Conservation (phyloP, 148 eudicot species). For the Cornus florida region DNA sequence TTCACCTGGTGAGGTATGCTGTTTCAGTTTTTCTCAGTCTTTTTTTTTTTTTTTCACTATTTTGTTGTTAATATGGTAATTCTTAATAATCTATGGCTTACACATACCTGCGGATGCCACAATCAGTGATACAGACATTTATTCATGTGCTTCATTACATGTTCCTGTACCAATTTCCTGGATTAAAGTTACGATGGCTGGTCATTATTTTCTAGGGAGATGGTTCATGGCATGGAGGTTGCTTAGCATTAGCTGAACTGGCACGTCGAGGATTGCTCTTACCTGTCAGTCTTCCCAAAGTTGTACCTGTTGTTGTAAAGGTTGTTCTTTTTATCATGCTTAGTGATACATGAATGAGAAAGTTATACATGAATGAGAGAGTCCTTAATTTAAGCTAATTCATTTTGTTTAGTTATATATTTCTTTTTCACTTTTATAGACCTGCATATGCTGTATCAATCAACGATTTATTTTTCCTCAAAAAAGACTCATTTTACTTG, state of each 20-base stretch:
- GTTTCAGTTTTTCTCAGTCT: conserved; percentile 10
- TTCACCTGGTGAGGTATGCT: conserved; percentile 87
- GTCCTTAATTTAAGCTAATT: background rate
- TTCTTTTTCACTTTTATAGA: background rate
- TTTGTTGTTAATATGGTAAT: background rate
- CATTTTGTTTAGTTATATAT: background rate
- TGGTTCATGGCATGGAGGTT: conserved; percentile 99
- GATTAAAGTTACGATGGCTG: conserved; percentile 6
- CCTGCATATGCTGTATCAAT: background rate
- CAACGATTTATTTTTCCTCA: background rate
- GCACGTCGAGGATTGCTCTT: conserved; percentile 97
- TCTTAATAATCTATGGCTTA: background rate
- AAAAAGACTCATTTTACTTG: background rate
- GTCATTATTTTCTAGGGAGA: conserved; percentile 62
- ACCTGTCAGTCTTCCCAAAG: conserved; percentile 91
- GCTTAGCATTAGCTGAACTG: conserved; percentile 96
- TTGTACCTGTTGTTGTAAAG: conserved; percentile 89
- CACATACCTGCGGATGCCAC: background rate
- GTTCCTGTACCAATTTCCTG: background rate
- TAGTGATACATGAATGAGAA: conserved; percentile 2
- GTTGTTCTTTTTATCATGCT: conserved; percentile 28
- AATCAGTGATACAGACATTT: conserved; percentile 2
- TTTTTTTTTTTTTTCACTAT: background rate
- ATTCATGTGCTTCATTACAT: conserved; percentile 14
- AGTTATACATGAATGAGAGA: background rate